Conservation (phyloP, 2,329 filamentous ascomycete species). For the Sporothrix curviconia region DNA sequence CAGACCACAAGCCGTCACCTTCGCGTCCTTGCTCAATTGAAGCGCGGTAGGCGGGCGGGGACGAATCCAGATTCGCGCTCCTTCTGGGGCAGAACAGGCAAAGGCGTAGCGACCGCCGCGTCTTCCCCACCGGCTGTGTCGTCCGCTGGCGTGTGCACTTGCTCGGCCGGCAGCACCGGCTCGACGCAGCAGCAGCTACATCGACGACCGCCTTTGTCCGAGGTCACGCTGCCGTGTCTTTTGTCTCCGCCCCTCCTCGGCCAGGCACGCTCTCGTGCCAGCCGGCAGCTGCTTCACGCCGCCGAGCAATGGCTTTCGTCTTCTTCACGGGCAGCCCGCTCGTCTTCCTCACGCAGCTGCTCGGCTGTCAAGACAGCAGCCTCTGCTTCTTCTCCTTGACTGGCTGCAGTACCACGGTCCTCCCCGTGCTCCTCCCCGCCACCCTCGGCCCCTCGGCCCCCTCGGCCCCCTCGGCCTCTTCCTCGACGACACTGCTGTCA, state of each 20-base stretch:
- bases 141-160: neutral
- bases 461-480: neutral
- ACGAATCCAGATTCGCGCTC: slow-evolving; percentile 38
- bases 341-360: slow-evolving; percentile 49
- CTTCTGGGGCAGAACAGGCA: neutral
- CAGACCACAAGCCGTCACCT: too few relatives aligned
- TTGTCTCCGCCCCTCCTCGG: slow-evolving; percentile 11
- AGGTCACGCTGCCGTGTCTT: too few relatives aligned
- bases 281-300: slow-evolving; percentile 45
- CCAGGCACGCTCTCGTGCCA: slow-evolving; percentile 45
- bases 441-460: slow-evolving; percentile 17
- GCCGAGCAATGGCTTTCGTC: slow-evolving; percentile 46
- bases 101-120: neutral
- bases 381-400: too few relatives aligned
- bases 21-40: slow-evolving; percentile 25
- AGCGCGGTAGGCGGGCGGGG: slow-evolving; percentile 52
- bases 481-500: neutral
- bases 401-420: too few relatives aligned
- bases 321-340: slow-evolving; percentile 44
- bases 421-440: slow-evolving; percentile 27
- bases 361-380: slow-evolving; percentile 39
- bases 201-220: too few relatives aligned
- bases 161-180: neutral
- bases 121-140: neutral
- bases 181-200: too few relatives aligned